Evolutionary conservation across 805 yeast genomes (phyloP), one percentile per base, ranked within the genome.

Genomic region (Monosporozyma yasuniensis): DNA sequence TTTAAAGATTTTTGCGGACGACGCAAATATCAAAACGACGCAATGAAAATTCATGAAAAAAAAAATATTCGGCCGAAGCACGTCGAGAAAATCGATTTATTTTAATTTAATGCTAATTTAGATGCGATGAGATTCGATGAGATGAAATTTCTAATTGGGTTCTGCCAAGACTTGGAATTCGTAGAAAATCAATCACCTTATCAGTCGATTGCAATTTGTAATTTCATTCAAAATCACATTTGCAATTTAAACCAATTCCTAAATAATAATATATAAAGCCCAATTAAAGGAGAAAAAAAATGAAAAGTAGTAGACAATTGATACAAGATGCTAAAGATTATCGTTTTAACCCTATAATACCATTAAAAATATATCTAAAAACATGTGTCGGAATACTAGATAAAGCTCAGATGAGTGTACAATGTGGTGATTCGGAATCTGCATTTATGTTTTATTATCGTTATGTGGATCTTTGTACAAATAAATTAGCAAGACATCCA

Each of bases 371-470:
- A 21, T 82, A 87, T 75, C 57, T 82, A 28, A 74, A 81, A 50
- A 74, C 82, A 46, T 64, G 69, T 50, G 45, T 80, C 76, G 47
- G 70, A 65, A 43, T 74, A 73, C 16, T 67, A 74, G 56, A 66
- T 67, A 54, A 72, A 68, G 61, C 82, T 61, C 66, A 79, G 57
- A 53, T 39, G 57, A 61, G 50, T 30, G 50, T 54, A 18, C 61
- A 64, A 19, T 77, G 72, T 42, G 67, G 70, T 14, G 69, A 74
- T 27, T 59, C 67, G 41, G 74, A 72, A 41, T 77, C 75, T 51
- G 78, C 87, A 0, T 83, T 76, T 57, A 63, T 79, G 28, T 65
- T 80, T 49, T 81, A 80, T 57, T 66, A 76, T 43, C 65, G 89
- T 50, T 81, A 78, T 55, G 74, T 82, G 21, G 86, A 83, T 44